Conservation (phyloP, 208 protist genomes). For the Phytomonas francai region DNA sequence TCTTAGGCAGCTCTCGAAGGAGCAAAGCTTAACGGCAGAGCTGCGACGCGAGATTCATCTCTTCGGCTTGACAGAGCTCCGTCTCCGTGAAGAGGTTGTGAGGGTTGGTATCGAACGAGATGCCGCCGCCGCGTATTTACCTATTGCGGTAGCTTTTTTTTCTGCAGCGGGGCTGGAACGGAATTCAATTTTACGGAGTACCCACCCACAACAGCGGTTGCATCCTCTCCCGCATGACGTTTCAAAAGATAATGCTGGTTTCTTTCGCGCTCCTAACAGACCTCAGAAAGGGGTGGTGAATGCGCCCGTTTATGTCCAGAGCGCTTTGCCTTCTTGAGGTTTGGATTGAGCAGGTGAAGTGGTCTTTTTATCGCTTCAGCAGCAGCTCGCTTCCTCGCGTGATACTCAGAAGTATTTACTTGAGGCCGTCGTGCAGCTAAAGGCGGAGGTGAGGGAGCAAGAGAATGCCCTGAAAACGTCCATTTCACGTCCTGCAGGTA, state of each 20-base stretch:
- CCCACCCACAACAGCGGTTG: not conserved
- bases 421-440: not conserved
- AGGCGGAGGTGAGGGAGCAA: conserved; percentile 4
- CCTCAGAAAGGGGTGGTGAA: too few species aligned
- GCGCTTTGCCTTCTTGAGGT: not conserved
- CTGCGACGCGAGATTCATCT: conserved; percentile 72
- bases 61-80: conserved; percentile 40
- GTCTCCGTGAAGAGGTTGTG: conserved; percentile 28
- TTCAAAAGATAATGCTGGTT: too few species aligned
- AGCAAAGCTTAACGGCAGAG: conserved; percentile 40
- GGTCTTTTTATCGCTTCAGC: not conserved
- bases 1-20: conserved; percentile 17
- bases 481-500: not conserved
- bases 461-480: not conserved
- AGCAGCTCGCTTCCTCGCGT: not conserved
- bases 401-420: not conserved
- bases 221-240: not conserved
- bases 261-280: too few species aligned
- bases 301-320: not conserved
- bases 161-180: not conserved
- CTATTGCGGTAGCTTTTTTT: not conserved
- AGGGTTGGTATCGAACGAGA: conserved; percentile 25
- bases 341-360: not conserved
- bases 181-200: not conserved
- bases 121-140: conserved; percentile 12